Conservation (phyloP, 2,329 filamentous ascomycete species). For the Penicillium sp. region DNA sequence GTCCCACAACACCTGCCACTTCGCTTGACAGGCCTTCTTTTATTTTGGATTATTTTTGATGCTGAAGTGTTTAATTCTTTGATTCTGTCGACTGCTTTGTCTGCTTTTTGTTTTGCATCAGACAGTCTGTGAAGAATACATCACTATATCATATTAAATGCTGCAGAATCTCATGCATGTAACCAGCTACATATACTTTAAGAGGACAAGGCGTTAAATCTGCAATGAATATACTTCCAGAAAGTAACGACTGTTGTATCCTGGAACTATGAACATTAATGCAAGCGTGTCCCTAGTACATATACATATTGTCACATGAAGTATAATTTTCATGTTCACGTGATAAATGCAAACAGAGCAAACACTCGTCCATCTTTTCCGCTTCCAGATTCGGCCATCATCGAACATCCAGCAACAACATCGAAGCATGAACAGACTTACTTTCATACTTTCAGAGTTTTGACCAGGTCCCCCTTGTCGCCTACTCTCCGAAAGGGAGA, state of each 20-base stretch:
- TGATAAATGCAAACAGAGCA: constrained; percentile 13
- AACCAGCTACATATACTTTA: no score
- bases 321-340: neutral
- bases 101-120: neutral
- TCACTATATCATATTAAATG: no score
- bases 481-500: no score
- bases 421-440: no score
- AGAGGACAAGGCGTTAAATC: no score
- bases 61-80: neutral
- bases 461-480: no score
- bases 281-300: neutral
- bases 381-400: no score
- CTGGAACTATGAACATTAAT: neutral
- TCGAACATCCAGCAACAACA: neutral
- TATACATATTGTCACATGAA: neutral
- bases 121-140: neutral
- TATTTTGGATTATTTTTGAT: neutral
- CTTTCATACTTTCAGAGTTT: no score
- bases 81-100: neutral
- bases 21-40: constrained; percentile 13
- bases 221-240: no score
- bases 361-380: constrained; percentile 7
- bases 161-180: neutral
- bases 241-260: no score
- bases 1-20: neutral